These are phyloP conservation scores for Yamadazyma nakazawae DNA, from an alignment of 805 yeast genomes.

Conservation along the genomic window DNA sequence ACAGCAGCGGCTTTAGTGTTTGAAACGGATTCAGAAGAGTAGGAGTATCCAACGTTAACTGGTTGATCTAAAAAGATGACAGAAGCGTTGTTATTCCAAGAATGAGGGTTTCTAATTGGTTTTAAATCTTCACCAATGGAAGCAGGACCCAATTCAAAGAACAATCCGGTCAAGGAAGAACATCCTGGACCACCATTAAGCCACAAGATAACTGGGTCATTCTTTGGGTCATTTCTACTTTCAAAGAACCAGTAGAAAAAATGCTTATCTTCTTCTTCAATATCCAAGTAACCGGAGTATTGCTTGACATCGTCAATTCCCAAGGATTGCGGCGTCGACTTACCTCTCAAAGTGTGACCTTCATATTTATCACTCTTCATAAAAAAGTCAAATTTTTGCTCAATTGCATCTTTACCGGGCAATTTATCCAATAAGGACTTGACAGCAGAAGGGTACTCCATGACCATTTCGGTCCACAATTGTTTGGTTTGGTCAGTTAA, in stretches of 20 bases:
- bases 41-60: slow-evolving; percentile 32
- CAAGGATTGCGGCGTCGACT: slow-evolving; percentile 57
- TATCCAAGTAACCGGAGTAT: slow-evolving; percentile 82
- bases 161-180: slow-evolving; percentile 31
- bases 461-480: slow-evolving; percentile 63
- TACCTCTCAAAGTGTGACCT: slow-evolving; percentile 58
- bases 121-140: slow-evolving; percentile 25
- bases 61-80: slow-evolving; percentile 42
- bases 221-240: slow-evolving; percentile 41
- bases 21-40: slow-evolving; percentile 28
- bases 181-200: slow-evolving; percentile 40
- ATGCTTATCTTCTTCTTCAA: slow-evolving; percentile 65
- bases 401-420: slow-evolving; percentile 50
- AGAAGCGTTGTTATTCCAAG: slow-evolving; percentile 36
- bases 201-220: slow-evolving; percentile 35
- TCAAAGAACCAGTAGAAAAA: slow-evolving; percentile 46
- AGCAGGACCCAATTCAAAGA: slow-evolving; percentile 34
- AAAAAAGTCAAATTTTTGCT: slow-evolving; percentile 30
- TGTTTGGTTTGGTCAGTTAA: slow-evolving; percentile 48
- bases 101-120: slow-evolving; percentile 28
- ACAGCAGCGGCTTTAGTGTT: slow-evolving; percentile 33
- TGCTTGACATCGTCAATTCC: slow-evolving; percentile 84
- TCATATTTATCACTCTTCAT: slow-evolving; percentile 38
- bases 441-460: slow-evolving; percentile 56
- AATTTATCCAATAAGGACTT: slow-evolving; percentile 48